A percentile compares a stretch with the other conserved stretches of the same genome.
Evolutionary conservation across 495 filamentous ascomycete genomes (phyloP).

Genomic region (Schizothecium vesticola): DNA sequence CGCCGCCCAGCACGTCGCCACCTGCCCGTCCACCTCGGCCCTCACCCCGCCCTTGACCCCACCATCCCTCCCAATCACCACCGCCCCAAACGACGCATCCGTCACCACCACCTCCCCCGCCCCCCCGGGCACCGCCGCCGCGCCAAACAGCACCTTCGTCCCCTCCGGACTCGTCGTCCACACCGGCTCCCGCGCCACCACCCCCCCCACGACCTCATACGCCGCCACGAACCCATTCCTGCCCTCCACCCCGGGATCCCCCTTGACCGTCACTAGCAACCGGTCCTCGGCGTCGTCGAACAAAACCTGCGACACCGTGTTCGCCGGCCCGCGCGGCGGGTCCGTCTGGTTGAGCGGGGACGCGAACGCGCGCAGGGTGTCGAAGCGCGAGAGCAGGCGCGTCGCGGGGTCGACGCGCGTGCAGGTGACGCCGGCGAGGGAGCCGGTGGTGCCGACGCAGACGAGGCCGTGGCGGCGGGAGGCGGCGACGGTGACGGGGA

Average conservation of each 20-base stretch:
- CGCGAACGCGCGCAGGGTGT: not conserved
- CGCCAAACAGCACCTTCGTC: constrained; percentile 53
- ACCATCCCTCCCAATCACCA: constrained; percentile 27
- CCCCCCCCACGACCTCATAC: constrained; percentile 43
- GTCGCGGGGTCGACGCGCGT: constrained; percentile 30
- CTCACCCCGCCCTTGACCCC: constrained; percentile 5
- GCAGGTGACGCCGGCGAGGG: constrained; percentile 50
- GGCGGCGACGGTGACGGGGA: constrained; percentile 52
- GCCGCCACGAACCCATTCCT: constrained; percentile 47
- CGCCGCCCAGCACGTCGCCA: constrained; percentile 53
- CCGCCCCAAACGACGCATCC: constrained; percentile 51
- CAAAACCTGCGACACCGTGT: not conserved
- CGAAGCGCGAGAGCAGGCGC: constrained; percentile 24
- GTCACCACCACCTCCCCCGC: constrained; percentile 44
- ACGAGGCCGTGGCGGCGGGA: constrained; percentile 42
- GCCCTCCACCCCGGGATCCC: constrained; percentile 41
- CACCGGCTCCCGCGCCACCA: constrained; percentile 13
- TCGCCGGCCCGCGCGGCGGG: not conserved
- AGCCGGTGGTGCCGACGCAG: constrained; percentile 52
- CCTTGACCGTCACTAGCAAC: constrained; percentile 16
- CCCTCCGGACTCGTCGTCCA: constrained; percentile 32
- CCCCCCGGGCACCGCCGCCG: constrained; percentile 35
- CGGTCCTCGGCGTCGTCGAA: not conserved
- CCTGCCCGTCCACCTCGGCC: constrained; percentile 39
- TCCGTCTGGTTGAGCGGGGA: not conserved